Conservation (phyloP, 2,329 filamentous ascomycete species). For the Helotiales sp. region DNA sequence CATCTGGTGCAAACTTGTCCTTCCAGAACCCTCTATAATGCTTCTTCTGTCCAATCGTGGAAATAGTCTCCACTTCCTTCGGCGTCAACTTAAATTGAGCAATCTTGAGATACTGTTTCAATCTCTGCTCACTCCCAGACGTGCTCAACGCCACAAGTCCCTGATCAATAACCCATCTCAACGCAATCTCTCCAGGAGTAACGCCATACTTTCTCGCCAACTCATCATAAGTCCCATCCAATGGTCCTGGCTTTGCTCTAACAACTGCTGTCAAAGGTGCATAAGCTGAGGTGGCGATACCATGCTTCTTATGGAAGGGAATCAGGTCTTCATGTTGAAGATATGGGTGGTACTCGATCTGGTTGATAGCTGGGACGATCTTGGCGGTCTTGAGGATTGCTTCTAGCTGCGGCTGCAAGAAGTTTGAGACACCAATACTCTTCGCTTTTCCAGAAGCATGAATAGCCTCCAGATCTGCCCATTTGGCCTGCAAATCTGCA, state of each 20-base stretch:
- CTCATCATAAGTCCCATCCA: conserved; percentile 50
- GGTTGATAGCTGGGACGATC: conserved; percentile 69
- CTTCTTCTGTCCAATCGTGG: conserved; percentile 56
- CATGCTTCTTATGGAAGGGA: conserved; percentile 55
- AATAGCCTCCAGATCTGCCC: conserved; percentile 65
- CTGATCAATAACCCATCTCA: conserved; percentile 62
- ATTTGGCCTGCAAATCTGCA: conserved; percentile 56
- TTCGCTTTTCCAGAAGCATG: conserved; percentile 63
- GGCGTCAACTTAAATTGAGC: conserved; percentile 58
- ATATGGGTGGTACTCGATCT: conserved; percentile 81
- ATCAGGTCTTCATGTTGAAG: conserved; percentile 63
- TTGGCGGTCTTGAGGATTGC: conserved; percentile 57
- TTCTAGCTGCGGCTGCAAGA: conserved; percentile 56
- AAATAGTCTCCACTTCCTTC: conserved; percentile 57
- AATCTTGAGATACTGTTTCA: conserved; percentile 54
- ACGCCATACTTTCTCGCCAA: conserved; percentile 61
- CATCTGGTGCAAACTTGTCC: conserved; percentile 51
- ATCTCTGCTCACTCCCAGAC: conserved; percentile 55
- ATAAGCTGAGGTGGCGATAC: conserved; percentile 58
- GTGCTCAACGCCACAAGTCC: conserved; percentile 60
- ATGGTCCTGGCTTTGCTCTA: conserved; percentile 50
- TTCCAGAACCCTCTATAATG: conserved; percentile 62
- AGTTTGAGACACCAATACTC: conserved; percentile 80
- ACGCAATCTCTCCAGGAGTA: conserved; percentile 52
- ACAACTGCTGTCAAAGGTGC: conserved; percentile 53